phyloP scores from a whole-genome alignment of 208 protist genomes.

The Trypanosomatidae sp. region DNA sequence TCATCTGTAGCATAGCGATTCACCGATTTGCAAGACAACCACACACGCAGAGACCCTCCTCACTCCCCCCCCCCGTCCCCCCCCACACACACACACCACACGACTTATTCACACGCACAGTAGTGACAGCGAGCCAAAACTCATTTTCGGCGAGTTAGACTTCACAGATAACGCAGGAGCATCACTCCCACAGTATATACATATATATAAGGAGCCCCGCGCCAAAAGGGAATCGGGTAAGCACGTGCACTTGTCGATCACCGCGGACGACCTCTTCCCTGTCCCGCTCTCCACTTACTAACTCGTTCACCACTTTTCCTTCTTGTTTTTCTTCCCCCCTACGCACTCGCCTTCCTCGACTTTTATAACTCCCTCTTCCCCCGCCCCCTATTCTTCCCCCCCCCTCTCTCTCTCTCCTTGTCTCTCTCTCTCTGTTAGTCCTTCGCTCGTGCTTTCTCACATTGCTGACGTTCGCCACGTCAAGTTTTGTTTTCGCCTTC shows the following conservation, averaged over 20 bases:
- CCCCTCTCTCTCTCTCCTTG: not conserved
- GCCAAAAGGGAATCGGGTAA: not conserved
- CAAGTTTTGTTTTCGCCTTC: not conserved
- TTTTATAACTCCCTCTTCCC: not conserved
- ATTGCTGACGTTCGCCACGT: not conserved
- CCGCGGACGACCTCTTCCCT: not conserved
- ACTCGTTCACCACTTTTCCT: not conserved
- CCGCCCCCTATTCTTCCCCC: not conserved
- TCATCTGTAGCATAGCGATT: not conserved
- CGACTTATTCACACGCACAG: not conserved
- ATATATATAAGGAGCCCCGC: not conserved
- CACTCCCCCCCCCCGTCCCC: not conserved
- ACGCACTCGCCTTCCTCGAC: not conserved
- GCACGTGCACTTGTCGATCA: not conserved
- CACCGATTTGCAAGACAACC: not conserved
- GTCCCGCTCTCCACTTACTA: not conserved
- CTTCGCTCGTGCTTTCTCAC: not conserved
- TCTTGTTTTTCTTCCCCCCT: not conserved
- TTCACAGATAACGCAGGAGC: constrained; percentile 1
- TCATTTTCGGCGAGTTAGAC: not conserved
- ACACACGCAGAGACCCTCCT: not conserved
- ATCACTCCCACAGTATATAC: not conserved
- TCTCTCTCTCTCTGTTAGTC: not conserved
- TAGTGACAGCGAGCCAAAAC: not conserved
- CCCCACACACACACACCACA: not conserved